A percentile compares a stretch with the other conserved stretches of the same genome.
Conservation (phyloP, 2,329 filamentous ascomycete genomes). For the Onygenales sp. region DNA sequence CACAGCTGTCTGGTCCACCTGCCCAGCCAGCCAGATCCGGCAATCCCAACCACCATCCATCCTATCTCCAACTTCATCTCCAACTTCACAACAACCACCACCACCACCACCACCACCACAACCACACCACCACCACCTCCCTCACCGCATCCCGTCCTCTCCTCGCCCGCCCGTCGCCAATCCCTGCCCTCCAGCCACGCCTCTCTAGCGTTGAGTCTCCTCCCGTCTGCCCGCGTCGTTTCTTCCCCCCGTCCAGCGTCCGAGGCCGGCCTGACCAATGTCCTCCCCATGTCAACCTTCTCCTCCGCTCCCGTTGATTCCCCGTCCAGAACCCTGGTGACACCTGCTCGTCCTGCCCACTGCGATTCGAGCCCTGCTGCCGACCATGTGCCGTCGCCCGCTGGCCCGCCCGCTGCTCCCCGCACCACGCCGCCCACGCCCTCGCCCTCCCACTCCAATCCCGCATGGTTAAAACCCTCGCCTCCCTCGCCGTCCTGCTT, state of each 20-base stretch:
- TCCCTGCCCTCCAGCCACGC: not conserved
- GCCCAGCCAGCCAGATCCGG: no score
- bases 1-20: no score
- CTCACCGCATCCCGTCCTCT: no score
- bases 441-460: slow-evolving; percentile 24
- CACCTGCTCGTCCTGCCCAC: slow-evolving; percentile 32
- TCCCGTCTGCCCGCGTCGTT: not conserved
- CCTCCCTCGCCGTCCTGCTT: slow-evolving; percentile 15
- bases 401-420: not conserved
- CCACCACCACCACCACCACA: no score
- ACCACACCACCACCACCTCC: no score
- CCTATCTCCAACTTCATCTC: no score
- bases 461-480: slow-evolving; percentile 23
- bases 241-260: not conserved
- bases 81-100: no score
- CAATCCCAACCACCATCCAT: no score
- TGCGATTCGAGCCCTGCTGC: slow-evolving; percentile 25
- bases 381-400: slow-evolving; percentile 1
- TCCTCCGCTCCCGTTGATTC: slow-evolving; percentile 33
- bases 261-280: slow-evolving; percentile 34
- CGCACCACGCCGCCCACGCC: slow-evolving; percentile 5
- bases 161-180: not conserved
- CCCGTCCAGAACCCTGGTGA: slow-evolving; percentile 35
- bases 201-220: not conserved
- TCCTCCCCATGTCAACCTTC: slow-evolving; percentile 42